Base-by-base conservation (phyloP, 345 rosid species). In the Alliaria petiolata region DNA sequence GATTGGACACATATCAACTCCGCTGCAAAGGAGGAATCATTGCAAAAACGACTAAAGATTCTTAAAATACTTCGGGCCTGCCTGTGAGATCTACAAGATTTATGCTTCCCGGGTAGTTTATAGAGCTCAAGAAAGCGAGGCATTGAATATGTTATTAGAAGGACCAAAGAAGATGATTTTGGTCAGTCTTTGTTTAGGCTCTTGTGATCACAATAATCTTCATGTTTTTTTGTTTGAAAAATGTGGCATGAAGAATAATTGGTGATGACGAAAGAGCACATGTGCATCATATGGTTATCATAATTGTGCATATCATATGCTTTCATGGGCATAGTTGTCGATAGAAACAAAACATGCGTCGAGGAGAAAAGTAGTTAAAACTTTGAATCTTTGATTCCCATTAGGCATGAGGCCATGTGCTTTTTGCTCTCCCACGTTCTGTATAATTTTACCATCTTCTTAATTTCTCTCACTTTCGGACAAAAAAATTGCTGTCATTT, bases 291-390 rank as follows among this genome's bases (percentile, higher is more conserved):
- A 54, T 63, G 57, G 49, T 63, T 64, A 65, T 55, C 31, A 65
- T 65, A 55, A 72, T 72, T 72, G 55, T 72, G 39, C 54, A 1
- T 55, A 64, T 72, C 65, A 64, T 55, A 64, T 72, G 65, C 35
- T 64, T 64, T 72, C 35, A 64, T 73, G 65, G 20, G 71, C 65
- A 64, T 72, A 72, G 71, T 64, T 72, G 77, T 65, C 71, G 51
- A 71, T 55, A 65, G 51, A 73, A 35, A 65, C 59, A 56, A 65
- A 65, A 73, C 58, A 73, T 73, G 34, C 65, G 31, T 53, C 61
- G 22, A 65, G 19, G 30, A 65, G 36, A 50, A 33, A 64, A 31
- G 8, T 55, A 55, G n/a, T 55, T 19, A 34, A 22, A 45, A 26
- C 26, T 54, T 45, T 34, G 40, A 54, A 44, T 54, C 50, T 72